These are phyloP conservation scores for Apiospora phragmitis DNA, from an alignment of 2,329 filamentous ascomycete genomes.

Conservation along the genomic window DNA sequence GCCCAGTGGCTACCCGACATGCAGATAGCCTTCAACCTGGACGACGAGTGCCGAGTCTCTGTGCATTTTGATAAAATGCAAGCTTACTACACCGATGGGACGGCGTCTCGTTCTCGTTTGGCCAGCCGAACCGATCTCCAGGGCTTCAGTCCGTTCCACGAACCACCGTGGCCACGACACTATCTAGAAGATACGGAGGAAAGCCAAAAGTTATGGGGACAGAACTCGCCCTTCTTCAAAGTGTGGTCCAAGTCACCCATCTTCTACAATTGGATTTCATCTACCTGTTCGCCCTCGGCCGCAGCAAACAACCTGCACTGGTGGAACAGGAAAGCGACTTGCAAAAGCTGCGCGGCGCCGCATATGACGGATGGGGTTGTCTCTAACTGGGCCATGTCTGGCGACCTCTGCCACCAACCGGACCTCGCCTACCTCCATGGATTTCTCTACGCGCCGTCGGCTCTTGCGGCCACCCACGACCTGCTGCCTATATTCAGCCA, in stretches of 20 bases:
- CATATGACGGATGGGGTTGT: slow-evolving; percentile 42
- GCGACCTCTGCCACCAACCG: slow-evolving; percentile 52
- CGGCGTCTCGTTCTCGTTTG: slow-evolving; percentile 25
- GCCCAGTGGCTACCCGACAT: slow-evolving; percentile 49
- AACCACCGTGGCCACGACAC: slow-evolving; percentile 24
- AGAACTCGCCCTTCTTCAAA: slow-evolving; percentile 26
- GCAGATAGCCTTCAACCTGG: slow-evolving; percentile 52
- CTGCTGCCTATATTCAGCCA: slow-evolving; percentile 58
- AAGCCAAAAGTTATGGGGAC: slow-evolving; percentile 25
- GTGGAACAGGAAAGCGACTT: slow-evolving; percentile 40
- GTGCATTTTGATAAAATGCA: slow-evolving; percentile 44
- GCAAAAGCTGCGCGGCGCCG: slow-evolving; percentile 34
- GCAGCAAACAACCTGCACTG: slow-evolving; percentile 40
- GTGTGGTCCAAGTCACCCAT: slow-evolving; percentile 30
- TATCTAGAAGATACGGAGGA: slow-evolving; percentile 24
- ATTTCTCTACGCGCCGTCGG: slow-evolving; percentile 48
- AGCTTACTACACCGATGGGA: slow-evolving; percentile 31
- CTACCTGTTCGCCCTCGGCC: slow-evolving; percentile 47
- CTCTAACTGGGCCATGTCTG: slow-evolving; percentile 39
- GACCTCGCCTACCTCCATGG: slow-evolving; percentile 51
- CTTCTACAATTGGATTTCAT: slow-evolving; percentile 37
- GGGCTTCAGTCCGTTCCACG: slow-evolving; percentile 23
- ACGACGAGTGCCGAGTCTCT: slow-evolving; percentile 51
- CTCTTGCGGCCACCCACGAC: slow-evolving; percentile 42
- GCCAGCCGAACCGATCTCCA: slow-evolving; percentile 22